These are phyloP conservation scores for Neostapfia colusana DNA, from an alignment of 176 grass and related monocot genomes.

Conservation along the genomic window DNA sequence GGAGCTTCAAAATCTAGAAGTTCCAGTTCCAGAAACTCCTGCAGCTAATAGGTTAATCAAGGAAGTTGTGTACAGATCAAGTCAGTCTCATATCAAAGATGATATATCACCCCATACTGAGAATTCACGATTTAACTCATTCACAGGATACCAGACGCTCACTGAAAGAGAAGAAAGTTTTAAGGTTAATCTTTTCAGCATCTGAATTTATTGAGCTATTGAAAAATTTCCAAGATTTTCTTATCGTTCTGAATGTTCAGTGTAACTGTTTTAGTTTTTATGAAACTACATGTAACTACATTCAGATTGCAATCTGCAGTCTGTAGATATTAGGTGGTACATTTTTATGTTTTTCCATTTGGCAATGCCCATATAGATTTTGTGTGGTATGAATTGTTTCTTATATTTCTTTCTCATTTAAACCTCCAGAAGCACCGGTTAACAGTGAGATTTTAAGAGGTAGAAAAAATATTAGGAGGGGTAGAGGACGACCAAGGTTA, in stretches of 20 bases:
- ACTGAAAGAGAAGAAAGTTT: conserved; percentile 87
- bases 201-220: conserved; percentile 25
- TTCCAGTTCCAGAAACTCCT: conserved; percentile 39
- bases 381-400: background rate
- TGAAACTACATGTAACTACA: background rate
- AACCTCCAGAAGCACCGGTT: too few relatives aligned
- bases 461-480: too few relatives aligned
- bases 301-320: background rate
- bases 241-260: conserved; percentile 5
- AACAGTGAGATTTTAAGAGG: too few relatives aligned
- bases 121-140: conserved; percentile 65
- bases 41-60: conserved; percentile 42
- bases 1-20: conserved; percentile 61
- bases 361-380: background rate
- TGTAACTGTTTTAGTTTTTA: conserved; percentile 11
- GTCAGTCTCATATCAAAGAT: conserved; percentile 32
- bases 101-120: conserved; percentile 25
- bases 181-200: conserved; percentile 59
- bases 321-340: background rate
- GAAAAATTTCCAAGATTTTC: conserved; percentile 8
- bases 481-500: too few relatives aligned
- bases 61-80: conserved; percentile 64
- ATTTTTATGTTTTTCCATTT: background rate
- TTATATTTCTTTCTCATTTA: too few relatives aligned
- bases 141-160: conserved; percentile 84